Conservation (phyloP, 148 eudicot genomes). For the Silene latifolia region DNA sequence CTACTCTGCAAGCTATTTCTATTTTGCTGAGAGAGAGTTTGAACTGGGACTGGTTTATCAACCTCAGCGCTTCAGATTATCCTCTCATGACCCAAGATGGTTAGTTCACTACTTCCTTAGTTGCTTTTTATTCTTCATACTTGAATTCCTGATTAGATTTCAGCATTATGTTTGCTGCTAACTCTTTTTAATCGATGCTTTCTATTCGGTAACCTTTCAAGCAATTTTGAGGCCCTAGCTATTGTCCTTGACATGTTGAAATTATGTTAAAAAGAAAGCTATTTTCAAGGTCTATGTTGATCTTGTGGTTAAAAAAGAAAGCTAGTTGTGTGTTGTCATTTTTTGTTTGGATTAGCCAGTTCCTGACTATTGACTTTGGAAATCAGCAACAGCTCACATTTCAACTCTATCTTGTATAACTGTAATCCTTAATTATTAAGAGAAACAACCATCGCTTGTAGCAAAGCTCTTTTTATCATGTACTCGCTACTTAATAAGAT, state of each 20-base stretch:
- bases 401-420: too few species aligned
- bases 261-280: too few species aligned
- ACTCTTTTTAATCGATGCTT: neutral
- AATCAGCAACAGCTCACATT: neutral
- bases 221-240: neutral
- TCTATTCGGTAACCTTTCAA: neutral
- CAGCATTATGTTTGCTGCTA: slow-evolving; percentile 1
- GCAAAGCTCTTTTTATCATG: neutral
- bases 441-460: too few species aligned
- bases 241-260: neutral
- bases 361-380: neutral
- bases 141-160: neutral
- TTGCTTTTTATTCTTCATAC: neutral
- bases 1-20: slow-evolving; percentile 92
- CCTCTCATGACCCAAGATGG: slow-evolving; percentile 97
- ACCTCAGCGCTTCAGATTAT: slow-evolving; percentile 98
- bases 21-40: slow-evolving; percentile 67
- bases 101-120: slow-evolving; percentile 29
- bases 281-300: neutral
- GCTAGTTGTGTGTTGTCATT: neutral
- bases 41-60: slow-evolving; percentile 97
- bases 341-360: neutral
- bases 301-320: too few species aligned
- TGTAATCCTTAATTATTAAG: neutral
- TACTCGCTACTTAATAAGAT: neutral